phyloP scores from a whole-genome alignment of 768 basidiomycete genomes.

The Mycena haematopus region DNA sequence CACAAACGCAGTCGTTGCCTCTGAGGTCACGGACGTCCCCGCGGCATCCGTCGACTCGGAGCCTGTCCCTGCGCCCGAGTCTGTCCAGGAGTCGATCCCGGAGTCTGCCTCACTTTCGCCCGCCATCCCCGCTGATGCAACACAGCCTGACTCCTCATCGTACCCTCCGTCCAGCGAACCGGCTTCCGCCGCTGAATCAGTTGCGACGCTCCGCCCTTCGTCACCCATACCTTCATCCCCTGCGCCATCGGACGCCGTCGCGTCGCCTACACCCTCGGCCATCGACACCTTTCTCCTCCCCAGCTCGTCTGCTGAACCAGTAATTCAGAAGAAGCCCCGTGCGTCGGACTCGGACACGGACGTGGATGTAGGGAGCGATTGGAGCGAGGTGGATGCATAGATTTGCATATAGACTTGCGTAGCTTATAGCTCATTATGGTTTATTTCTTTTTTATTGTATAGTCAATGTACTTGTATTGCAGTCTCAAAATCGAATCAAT shows the following conservation, averaged over 20 bases:
- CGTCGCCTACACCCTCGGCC: conserved; percentile 15
- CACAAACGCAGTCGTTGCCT: not conserved
- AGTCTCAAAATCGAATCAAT: not conserved
- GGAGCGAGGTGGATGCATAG: no score
- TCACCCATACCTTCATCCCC: conserved; percentile 1
- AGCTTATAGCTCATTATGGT: conserved; percentile 21
- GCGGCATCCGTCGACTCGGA: not conserved
- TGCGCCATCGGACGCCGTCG: no score
- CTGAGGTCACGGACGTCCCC: not conserved
- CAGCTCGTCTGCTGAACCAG: conserved; percentile 11
- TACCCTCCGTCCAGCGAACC: conserved; percentile 2
- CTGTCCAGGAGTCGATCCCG: not conserved
- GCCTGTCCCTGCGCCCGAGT: not conserved
- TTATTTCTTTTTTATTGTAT: conserved; percentile 1
- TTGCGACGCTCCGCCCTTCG: conserved; percentile 31
- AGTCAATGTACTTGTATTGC: not conserved
- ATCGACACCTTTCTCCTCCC: conserved; percentile 32
- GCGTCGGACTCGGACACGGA: not conserved
- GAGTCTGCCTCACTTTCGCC: not conserved
- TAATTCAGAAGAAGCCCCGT: conserved; percentile 14
- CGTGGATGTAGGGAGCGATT: no score
- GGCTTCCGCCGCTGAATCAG: conserved; percentile 24
- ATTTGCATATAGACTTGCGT: no score
- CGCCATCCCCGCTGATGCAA: not conserved
- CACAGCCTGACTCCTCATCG: not conserved